Conservation (phyloP, 441 rosid genomes). For the Dalechampia spathulata region DNA sequence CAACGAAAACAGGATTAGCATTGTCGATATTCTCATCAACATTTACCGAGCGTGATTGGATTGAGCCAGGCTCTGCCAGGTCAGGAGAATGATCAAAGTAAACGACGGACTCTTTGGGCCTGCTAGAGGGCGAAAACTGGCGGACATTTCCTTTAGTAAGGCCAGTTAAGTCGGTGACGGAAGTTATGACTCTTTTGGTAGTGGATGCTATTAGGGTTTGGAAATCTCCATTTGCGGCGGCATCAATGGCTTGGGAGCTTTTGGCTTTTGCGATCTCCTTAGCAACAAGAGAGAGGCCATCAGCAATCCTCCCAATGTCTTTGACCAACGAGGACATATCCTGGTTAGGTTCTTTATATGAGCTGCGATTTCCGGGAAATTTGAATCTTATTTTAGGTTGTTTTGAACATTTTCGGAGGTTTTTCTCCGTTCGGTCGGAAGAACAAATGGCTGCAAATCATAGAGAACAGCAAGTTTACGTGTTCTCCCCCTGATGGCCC, state of each 20-base stretch:
- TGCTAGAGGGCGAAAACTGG: conserved; percentile 34
- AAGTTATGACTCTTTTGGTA: conserved; percentile 51
- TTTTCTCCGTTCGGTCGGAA: too few relatives aligned
- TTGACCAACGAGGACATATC: conserved; percentile 59
- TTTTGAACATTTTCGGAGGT: too few relatives aligned
- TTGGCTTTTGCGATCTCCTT: conserved; percentile 59
- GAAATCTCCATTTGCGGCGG: conserved; percentile 47
- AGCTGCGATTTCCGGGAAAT: too few relatives aligned
- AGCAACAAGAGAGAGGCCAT: conserved; percentile 65
- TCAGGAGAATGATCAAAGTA: conserved; percentile 37
- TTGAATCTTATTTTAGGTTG: too few relatives aligned
- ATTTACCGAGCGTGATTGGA: conserved; percentile 5
- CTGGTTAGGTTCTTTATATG: too few relatives aligned
- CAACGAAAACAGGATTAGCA: not conserved
- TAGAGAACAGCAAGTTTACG: too few relatives aligned
- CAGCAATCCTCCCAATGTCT: conserved; percentile 47
- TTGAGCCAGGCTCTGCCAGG: conserved; percentile 13
- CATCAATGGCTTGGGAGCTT: conserved; percentile 12
- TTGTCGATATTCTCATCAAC: conserved; percentile 6
- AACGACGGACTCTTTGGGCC: conserved; percentile 56
- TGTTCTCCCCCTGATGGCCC: too few relatives aligned
- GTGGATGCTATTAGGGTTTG: conserved; percentile 48
- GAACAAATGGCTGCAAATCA: too few relatives aligned
- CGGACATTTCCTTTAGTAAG: conserved; percentile 65
- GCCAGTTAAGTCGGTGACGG: conserved; percentile 70